Percentiles rank a stretch among this genome's conserved stretches.
Conservation (phyloP, 495 filamentous ascomycete species). For the Hypomontagnella submonticulosa region DNA sequence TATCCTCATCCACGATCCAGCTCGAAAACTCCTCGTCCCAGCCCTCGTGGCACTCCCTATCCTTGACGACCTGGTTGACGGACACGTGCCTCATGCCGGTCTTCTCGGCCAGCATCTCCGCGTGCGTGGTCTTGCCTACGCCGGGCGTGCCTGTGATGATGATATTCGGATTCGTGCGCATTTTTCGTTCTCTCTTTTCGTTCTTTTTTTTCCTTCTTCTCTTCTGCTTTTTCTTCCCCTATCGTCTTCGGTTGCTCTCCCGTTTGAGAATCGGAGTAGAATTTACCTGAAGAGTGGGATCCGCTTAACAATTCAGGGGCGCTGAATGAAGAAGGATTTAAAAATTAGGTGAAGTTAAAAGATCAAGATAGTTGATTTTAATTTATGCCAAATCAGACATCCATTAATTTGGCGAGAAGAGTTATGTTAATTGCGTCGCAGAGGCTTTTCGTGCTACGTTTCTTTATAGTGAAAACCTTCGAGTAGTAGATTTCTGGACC, state of each 20-base stretch:
- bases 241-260: background rate
- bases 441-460: background rate
- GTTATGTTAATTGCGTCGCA: too few relatives aligned
- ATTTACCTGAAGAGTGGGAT: too few relatives aligned
- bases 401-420: too few relatives aligned
- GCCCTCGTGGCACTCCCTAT: conserved; percentile 81
- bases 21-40: conserved; percentile 85
- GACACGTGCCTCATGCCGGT: conserved; percentile 77
- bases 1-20: conserved; percentile 97
- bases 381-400: too few relatives aligned
- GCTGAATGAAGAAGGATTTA: too few relatives aligned
- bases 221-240: background rate
- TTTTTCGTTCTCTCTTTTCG: conserved; percentile 45
- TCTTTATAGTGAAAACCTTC: conserved; percentile 25
- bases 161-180: conserved; percentile 82
- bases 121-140: conserved; percentile 92
- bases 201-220: conserved; percentile 4
- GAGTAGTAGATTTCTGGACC: conserved; percentile 17
- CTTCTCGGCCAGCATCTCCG: conserved; percentile 76
- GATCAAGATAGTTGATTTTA: too few relatives aligned
- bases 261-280: background rate
- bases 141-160: conserved; percentile 96
- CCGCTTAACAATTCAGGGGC: too few relatives aligned
- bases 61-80: conserved; percentile 92
- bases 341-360: too few relatives aligned